A percentile compares a stretch with the other conserved stretches of the same genome.
Evolutionary conservation across 306 rosid species (phyloP).

Genomic region (Rubus idaeus): DNA sequence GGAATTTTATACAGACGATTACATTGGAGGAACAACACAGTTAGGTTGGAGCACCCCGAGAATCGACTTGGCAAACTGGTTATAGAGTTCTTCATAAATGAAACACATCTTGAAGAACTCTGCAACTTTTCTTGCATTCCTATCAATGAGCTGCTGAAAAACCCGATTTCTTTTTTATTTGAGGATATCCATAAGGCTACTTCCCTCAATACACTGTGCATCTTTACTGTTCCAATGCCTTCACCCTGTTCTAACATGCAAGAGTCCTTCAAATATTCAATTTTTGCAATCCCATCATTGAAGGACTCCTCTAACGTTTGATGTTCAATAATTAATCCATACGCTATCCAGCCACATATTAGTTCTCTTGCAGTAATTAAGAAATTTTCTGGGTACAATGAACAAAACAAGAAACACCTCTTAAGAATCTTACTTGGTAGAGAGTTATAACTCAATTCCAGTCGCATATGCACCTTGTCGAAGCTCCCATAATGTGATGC

Average conservation of each 20-base stretch:
- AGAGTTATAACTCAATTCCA: conserved; percentile 20
- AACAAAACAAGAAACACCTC: conserved; percentile 26
- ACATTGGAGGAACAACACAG: conserved; percentile 17
- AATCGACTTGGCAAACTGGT: not conserved
- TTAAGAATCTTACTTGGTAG: conserved; percentile 14
- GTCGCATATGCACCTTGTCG: conserved; percentile 18
- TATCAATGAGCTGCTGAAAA: conserved; percentile 11
- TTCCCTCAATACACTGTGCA: conserved; percentile 22
- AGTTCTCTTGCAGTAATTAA: conserved; percentile 21
- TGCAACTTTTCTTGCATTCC: conserved; percentile 18
- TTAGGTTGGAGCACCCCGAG: not conserved
- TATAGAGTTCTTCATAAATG: conserved; percentile 19
- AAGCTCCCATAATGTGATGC: not conserved
- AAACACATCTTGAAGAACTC: conserved; percentile 1
- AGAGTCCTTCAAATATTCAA: conserved; percentile 27
- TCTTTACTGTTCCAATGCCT: not conserved
- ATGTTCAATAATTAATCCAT: conserved; percentile 18
- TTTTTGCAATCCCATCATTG: conserved; percentile 23
- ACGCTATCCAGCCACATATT: conserved; percentile 15
- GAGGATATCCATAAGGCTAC: conserved; percentile 21
- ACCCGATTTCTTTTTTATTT: conserved; percentile 8
- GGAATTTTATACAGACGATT: conserved; percentile 16
- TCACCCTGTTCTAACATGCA: conserved; percentile 29
- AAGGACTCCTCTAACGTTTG: conserved; percentile 21
- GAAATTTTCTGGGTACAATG: conserved; percentile 18